These are phyloP conservation scores for Periconia macrospinosa DNA, from an alignment of 2,329 filamentous ascomycete species.

Conservation along the genomic window DNA sequence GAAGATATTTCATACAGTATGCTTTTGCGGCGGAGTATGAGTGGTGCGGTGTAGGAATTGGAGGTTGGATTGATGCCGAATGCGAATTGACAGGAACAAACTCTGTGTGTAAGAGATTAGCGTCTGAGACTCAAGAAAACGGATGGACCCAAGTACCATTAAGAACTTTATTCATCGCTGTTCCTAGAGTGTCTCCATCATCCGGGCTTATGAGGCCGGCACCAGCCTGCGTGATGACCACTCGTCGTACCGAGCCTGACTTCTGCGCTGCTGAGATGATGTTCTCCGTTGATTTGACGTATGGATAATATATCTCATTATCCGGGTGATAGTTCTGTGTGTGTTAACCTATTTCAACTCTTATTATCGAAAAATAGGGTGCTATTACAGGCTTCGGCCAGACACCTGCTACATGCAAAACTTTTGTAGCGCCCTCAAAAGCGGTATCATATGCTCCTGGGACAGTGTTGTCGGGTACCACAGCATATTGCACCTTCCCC, in stretches of 20 bases:
- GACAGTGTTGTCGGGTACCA: conserved; percentile 33
- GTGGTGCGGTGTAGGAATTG: conserved; percentile 32
- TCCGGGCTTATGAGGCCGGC: conserved; percentile 35
- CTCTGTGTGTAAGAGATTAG: conserved; percentile 16
- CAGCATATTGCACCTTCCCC: conserved; percentile 22
- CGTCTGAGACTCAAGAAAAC: background rate
- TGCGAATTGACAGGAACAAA: conserved; percentile 21
- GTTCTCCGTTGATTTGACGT: conserved; percentile 34
- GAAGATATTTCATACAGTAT: conserved; percentile 35
- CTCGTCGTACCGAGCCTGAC: conserved; percentile 24
- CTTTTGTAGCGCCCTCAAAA: conserved; percentile 23
- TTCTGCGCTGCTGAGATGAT: conserved; percentile 29
- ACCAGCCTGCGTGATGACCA: conserved; percentile 40
- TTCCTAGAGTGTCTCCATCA: conserved; percentile 35
- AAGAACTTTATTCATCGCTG: conserved; percentile 25
- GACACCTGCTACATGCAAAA: conserved; percentile 37
- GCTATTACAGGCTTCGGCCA: conserved; percentile 32
- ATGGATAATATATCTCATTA: conserved; percentile 36
- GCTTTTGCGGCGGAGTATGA: conserved; percentile 39
- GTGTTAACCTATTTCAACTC: background rate
- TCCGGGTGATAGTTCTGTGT: conserved; percentile 33
- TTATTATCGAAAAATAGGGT: background rate
- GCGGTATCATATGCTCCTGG: conserved; percentile 32
- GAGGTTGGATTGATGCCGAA: conserved; percentile 26
- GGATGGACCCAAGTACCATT: conserved; percentile 16